Percentiles rank a stretch among this genome's conserved stretches.
Evolutionary conservation across 805 yeast species (phyloP).

Genomic region (Starmerella roubikii): DNA sequence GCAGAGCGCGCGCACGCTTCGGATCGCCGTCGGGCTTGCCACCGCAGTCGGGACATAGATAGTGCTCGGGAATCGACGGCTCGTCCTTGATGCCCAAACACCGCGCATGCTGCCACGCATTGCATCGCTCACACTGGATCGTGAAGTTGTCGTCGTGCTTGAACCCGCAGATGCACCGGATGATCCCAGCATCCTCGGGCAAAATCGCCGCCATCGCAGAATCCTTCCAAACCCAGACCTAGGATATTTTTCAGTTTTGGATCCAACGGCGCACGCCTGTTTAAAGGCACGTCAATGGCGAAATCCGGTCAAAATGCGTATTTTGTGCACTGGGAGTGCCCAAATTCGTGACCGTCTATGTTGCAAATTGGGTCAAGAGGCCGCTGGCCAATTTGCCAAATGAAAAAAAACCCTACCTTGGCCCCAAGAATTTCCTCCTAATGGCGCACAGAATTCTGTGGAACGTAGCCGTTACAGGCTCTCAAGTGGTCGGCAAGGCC

Average conservation of each 20-base stretch:
- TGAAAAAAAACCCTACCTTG: too few relatives aligned
- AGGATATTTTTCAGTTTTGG: too few relatives aligned
- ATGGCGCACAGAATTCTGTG: constrained; percentile 85
- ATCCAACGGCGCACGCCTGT: too few relatives aligned
- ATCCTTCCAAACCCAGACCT: too few relatives aligned
- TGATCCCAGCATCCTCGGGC: constrained; percentile 55
- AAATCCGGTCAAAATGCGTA: too few relatives aligned
- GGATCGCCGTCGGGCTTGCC: constrained; percentile 33
- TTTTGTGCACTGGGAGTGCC: too few relatives aligned
- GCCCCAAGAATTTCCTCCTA: too few relatives aligned
- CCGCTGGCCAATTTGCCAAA: too few relatives aligned
- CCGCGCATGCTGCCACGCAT: constrained; percentile 89
- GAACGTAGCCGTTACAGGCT: constrained; percentile 85
- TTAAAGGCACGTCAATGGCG: too few relatives aligned
- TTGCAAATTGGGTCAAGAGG: too few relatives aligned
- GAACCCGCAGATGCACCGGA: constrained; percentile 78
- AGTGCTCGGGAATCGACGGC: constrained; percentile 70
- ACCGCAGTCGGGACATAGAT: constrained; percentile 67
- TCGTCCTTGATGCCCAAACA: constrained; percentile 67
- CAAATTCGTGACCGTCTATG: too few relatives aligned
- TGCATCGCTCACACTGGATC: constrained; percentile 83
- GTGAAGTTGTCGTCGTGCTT: constrained; percentile 93
- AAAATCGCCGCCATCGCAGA: constrained; percentile 16
- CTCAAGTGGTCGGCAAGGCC: constrained; percentile 90
- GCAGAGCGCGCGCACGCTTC: constrained; percentile 32